Base-by-base conservation (phyloP, 2,329 filamentous ascomycete genomes). In the Tolypocladium ovalisporum region DNA sequence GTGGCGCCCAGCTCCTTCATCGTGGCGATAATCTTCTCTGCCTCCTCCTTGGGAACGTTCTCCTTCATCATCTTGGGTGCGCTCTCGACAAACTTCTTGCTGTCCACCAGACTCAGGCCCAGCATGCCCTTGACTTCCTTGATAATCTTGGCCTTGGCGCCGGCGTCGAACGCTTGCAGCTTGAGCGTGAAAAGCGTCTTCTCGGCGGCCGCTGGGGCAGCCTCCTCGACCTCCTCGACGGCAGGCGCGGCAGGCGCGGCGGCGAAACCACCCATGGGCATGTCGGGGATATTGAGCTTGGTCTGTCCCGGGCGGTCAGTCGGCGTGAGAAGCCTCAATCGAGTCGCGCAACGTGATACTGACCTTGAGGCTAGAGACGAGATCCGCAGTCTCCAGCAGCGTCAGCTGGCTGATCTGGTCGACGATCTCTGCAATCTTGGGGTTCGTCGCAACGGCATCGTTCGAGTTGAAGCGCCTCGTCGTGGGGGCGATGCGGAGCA, bases 1-100 rank as follows among this genome's bases (percentile, higher is more conserved):
- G 89, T 90, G 62, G 88, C 94, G 63, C 94, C 94, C 61, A 99
- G 79, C 64, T 83, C 92, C 85, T 97, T 97, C 80, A 99, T 82
- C 47, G 89, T 86, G 74, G 90, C 89, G 59, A 99, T 85, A 70
- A 99, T 97, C 87, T 99, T 99, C 83, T 97, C 93, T 9, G 90
- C 91, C 74, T 99, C 95, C 70, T 99, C 94, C 84, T 99, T 99
- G 62, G 93, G 89, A 65, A 99, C 91, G 55, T 89, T 92, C 78
- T 99, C 94, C 86, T 97, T 97, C 90, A 99, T 89, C 75, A 90
- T 79, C 87, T 99, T 99, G 63, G 94, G 94, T 65, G 89, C 92
- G 71, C 89, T 90, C 82, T 99, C 94, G 64, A 99, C 94, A 70
- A 99, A 99, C 81, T 99, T 99, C 88, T 99, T 99, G 78, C 90